A percentile compares a stretch with the other conserved stretches of the same genome.
Conservation (phyloP, 2,329 filamentous ascomycete genomes). For the Hortaea werneckii region DNA sequence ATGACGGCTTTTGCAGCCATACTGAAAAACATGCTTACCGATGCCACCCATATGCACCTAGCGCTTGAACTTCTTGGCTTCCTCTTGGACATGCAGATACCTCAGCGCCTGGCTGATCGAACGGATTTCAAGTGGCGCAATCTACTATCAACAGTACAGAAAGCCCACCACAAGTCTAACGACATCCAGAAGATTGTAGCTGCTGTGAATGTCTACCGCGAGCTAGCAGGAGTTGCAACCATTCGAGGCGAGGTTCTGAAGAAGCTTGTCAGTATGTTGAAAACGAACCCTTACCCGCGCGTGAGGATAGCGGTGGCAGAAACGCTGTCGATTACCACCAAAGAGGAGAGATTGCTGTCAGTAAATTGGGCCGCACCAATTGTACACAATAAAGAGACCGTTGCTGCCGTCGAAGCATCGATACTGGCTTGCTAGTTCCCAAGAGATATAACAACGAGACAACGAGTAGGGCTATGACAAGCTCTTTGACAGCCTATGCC, state of each 20-base stretch:
- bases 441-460: background rate
- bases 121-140: constrained; percentile 52
- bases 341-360: constrained; percentile 14
- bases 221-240: constrained; percentile 47
- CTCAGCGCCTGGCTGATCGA: constrained; percentile 27
- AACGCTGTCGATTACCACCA: constrained; percentile 29
- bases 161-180: constrained; percentile 70
- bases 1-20: constrained; percentile 15
- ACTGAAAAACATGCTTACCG: constrained; percentile 12
- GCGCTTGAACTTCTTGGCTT: constrained; percentile 69
- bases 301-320: constrained; percentile 44
- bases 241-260: constrained; percentile 49
- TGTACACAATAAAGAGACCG: background rate
- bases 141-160: constrained; percentile 63
- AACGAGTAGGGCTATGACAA: too few relatives aligned
- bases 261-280: constrained; percentile 62
- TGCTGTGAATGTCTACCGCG: constrained; percentile 68
- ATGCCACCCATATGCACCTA: constrained; percentile 32
- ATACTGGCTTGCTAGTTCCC: background rate
- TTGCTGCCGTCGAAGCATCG: background rate
- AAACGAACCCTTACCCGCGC: constrained; percentile 68
- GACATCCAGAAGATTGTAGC: constrained; percentile 75
- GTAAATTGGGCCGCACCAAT: background rate
- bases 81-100: constrained; percentile 42
- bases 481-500: too few relatives aligned